These are phyloP conservation scores for Mortierella claussenii DNA, from an alignment of 192 early-diverging fungal genomes.

Conservation along the genomic window DNA sequence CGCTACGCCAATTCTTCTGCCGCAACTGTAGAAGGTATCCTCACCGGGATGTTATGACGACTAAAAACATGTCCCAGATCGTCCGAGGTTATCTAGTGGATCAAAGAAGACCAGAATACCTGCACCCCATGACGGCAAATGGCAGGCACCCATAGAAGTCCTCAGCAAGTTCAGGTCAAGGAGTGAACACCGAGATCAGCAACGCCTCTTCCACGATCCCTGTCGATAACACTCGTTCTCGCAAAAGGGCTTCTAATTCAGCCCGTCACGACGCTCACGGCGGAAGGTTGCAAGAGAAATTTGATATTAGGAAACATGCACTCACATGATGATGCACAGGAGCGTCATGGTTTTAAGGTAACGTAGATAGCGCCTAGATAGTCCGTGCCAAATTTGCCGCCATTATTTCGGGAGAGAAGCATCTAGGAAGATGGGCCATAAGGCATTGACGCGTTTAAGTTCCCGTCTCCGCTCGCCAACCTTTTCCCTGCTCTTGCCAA, in stretches of 20 bases:
- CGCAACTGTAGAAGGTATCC: not conserved
- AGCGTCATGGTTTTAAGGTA: not conserved
- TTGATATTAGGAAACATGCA: not conserved
- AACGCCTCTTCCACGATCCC: not conserved
- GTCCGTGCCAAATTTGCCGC: too few relatives aligned
- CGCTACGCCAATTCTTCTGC: constrained; percentile 2
- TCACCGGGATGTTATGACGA: constrained; percentile 11
- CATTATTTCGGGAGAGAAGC: too few relatives aligned
- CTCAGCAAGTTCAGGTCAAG: not conserved
- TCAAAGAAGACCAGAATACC: not conserved
- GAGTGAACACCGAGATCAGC: not conserved
- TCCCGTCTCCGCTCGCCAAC: too few relatives aligned
- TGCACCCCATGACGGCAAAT: constrained; percentile 2
- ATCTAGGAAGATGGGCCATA: too few relatives aligned
- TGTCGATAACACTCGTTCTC: not conserved
- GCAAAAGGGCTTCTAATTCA: not conserved
- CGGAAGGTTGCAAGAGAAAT: not conserved
- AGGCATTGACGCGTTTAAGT: too few relatives aligned
- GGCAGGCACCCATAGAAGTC: constrained; percentile 3
- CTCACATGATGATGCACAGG: constrained; percentile 10
- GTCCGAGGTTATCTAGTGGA: not conserved
- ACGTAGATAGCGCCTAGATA: not conserved
- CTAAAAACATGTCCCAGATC: constrained; percentile 13
- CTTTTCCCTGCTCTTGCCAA: too few relatives aligned
- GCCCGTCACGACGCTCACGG: not conserved